Conservation (phyloP, 345 rosid species). For the Aethionema arabicum region DNA sequence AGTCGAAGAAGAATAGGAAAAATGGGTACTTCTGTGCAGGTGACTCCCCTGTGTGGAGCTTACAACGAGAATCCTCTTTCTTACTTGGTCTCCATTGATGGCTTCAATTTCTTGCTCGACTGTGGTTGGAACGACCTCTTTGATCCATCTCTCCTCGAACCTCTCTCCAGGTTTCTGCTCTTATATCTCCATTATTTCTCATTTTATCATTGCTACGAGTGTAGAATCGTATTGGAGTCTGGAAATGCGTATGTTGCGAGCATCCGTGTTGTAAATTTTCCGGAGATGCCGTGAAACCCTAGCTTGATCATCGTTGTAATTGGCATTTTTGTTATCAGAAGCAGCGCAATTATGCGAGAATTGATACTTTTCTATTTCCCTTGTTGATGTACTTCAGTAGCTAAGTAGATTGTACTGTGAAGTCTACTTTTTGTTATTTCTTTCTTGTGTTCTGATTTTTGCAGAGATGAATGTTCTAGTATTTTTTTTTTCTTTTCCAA, state of each 20-base stretch:
- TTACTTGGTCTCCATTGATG: constrained; percentile 83
- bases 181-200: not conserved
- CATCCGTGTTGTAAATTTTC: not conserved
- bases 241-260: no score
- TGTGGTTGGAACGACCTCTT: constrained; percentile 99
- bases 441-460: not conserved
- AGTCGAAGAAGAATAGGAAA: not conserved
- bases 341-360: no score
- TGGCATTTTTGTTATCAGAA: no score
- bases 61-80: constrained; percentile 93
- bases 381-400: no score
- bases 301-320: not conserved
- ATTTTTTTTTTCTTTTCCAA: not conserved
- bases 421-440: not conserved
- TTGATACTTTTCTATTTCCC: no score
- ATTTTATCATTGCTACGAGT: not conserved
- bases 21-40: constrained; percentile 97
- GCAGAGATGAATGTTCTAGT: not conserved
- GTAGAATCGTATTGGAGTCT: no score
- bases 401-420: no score
- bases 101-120: constrained; percentile 84
- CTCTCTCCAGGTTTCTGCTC: constrained; percentile 66
- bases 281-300: not conserved
- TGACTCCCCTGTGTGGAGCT: constrained; percentile 77
- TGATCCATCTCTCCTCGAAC: constrained; percentile 78